Base-by-base conservation (phyloP, 2,329 filamentous ascomycete genomes). In the Colletotrichum phormii region DNA sequence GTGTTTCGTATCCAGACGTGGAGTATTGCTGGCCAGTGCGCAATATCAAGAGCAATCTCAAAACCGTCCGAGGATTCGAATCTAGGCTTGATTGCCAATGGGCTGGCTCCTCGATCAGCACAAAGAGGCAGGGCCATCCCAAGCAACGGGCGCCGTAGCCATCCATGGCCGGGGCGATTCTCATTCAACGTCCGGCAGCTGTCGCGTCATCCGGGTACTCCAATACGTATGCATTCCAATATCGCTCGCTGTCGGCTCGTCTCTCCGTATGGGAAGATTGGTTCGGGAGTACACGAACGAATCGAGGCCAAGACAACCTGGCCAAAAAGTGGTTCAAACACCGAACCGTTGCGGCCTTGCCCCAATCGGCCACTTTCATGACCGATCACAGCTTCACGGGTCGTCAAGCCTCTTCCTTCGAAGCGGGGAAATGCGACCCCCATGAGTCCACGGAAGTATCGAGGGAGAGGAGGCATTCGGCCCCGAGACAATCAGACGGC, bases 311-410 rank as follows among this genome's bases (percentile, higher is more conserved):
- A 4, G 35, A 57, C 22, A 57, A 12, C 12, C 24, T 22, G 46
- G 15, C 12, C 22, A 31, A 63, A 64, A 69, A 64, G 65, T 69
- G 70, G 65, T 60, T 69, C 59, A 72, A 69, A 62, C 29, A 49
- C 70, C 65, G 46, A 69, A 13, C 46, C 42, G 42, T 53, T 31
- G 24, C 58, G 13, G 9, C 37, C 18, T 72, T 59, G 15, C 13
- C 65, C 37, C 42, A 59, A 62, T 33, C 15, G 42, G 65, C 22
- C 31, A 35, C 31, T 51, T 54, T 4, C 11, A 42, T 59, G 53
- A 33, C 33, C n/a, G 59, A 54, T 59, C 65, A 54, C 22, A 72
- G 49, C 51, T 55, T 54, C 37, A 29, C n/a, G 55, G 35, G 51
- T 26, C 26, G 15, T 55, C 66, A 64, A 57, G 54, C 58, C 37